Base-by-base conservation (phyloP, 2,329 filamentous ascomycete species). In the Ophiostoma pallidulum region DNA sequence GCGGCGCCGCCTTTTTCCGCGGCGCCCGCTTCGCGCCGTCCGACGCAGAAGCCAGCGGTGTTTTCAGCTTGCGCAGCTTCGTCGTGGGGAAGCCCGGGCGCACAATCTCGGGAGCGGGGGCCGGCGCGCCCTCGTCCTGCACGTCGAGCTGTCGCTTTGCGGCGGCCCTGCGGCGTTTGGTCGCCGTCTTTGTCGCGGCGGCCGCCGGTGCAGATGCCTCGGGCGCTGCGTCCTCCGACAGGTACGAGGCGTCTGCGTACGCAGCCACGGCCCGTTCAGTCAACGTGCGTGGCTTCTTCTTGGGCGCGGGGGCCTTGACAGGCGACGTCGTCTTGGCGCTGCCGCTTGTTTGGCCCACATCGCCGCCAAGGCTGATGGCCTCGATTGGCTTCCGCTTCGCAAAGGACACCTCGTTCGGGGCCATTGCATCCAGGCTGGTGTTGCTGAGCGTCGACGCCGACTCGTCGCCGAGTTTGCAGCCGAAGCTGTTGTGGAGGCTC, bases 261-360 rank as follows among this genome's bases (percentile, higher is more conserved):
- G 79, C 78, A 12, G 85, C 82, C 1, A 82, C 91, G 10, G 86
- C 85, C 42, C 86, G 66, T 35, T 80, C 85, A 0, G 88, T 94
- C 48, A 94, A 82, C 0, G 87, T 94, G 35, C 78, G 79, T 0
- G 80, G 66, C 61, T 84, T 90, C 64, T 85, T 88, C 62, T 78
- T 80, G 4, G 73, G 66, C 5, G 70, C 67, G 54, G 78, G 83
- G 19, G 64, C 60, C 58, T 76, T 78, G 1, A 57, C 53, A 0
- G 65, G 65, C 1, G 64, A 63, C 16, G 57, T 61, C 37, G 59
- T 51, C 12, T 55, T 51, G 14, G 16, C 20, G 16, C 32, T 38
- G 58, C n/a, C 3, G 58, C 44, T n/a, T 49, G 53, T 3, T 20
- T 6, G 12, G 16, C 31, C 41, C 53, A 53, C 47, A 55, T 64